phyloP scores from a whole-genome alignment of 257 asterid genomes.

The Solanum chaucha region DNA sequence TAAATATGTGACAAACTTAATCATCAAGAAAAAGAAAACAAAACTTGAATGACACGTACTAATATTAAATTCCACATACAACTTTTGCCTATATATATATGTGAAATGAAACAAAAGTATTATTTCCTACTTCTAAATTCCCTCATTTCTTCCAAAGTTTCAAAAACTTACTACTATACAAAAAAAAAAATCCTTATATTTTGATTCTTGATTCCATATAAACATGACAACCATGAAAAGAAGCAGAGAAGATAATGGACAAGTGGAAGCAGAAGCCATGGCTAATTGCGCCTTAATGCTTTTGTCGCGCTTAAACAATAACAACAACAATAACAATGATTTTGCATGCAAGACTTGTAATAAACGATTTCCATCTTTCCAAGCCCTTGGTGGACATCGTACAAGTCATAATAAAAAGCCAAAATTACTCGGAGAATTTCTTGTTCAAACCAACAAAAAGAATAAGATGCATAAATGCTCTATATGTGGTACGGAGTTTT shows the following conservation, averaged over 20 bases:
- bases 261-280: not conserved
- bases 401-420: slow-evolving; percentile 1
- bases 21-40: not conserved
- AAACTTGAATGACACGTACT: not conserved
- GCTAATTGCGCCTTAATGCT: not conserved
- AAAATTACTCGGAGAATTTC: not conserved
- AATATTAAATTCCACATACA: not conserved
- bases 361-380: not conserved
- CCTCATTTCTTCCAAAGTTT: not conserved
- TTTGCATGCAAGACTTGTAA: slow-evolving; percentile 5
- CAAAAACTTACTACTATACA: not conserved
- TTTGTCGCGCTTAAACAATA: not conserved
- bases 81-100: not conserved
- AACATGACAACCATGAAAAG: not conserved
- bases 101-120: not conserved
- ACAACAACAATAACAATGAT: not conserved
- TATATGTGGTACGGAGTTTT: not conserved
- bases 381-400: slow-evolving; percentile 4
- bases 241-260: not conserved
- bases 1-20: not conserved
- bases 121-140: not conserved
- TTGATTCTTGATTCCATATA: not conserved
- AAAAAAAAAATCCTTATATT: not conserved
- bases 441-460: not conserved
- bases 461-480: not conserved